Evolutionary conservation across 345 rosid genomes (phyloP).

Genomic region (Salix purpurea): DNA sequence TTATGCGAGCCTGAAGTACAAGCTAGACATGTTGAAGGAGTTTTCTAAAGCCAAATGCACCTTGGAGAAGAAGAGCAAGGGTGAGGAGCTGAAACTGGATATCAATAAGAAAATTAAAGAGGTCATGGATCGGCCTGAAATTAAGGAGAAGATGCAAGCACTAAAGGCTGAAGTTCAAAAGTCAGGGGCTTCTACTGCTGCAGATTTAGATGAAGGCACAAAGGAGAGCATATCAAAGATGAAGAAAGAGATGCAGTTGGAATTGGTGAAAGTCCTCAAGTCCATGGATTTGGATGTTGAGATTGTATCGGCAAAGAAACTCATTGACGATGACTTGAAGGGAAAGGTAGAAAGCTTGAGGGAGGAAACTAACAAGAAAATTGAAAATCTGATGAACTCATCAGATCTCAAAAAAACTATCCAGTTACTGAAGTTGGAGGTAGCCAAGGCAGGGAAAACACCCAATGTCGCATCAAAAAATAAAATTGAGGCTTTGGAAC

Average conservation of each 20-base stretch:
- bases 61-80: conserved; percentile 32
- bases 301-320: conserved; percentile 32
- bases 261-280: conserved; percentile 41
- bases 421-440: conserved; percentile 58
- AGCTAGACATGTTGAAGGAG: conserved; percentile 70
- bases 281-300: conserved; percentile 60
- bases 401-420: conserved; percentile 59
- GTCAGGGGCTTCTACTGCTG: conserved; percentile 50
- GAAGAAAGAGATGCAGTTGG: conserved; percentile 51
- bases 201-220: conserved; percentile 48
- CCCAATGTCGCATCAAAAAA: conserved; percentile 39
- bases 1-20: conserved; percentile 52
- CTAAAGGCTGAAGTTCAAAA: conserved; percentile 46
- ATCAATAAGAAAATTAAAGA: conserved; percentile 58
- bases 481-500: conserved; percentile 53
- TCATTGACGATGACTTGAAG: conserved; percentile 30
- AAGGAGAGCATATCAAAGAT: conserved; percentile 45
- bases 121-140: conserved; percentile 46
- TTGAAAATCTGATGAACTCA: conserved; percentile 45
- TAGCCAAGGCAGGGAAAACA: conserved; percentile 47
- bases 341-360: conserved; percentile 43
- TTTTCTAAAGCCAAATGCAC: conserved; percentile 51
- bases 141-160: conserved; percentile 62
- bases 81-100: conserved; percentile 38
- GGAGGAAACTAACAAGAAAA: conserved; percentile 50